phyloP scores from a whole-genome alignment of 106 monocot genomes.

The Acorus gramineus region DNA sequence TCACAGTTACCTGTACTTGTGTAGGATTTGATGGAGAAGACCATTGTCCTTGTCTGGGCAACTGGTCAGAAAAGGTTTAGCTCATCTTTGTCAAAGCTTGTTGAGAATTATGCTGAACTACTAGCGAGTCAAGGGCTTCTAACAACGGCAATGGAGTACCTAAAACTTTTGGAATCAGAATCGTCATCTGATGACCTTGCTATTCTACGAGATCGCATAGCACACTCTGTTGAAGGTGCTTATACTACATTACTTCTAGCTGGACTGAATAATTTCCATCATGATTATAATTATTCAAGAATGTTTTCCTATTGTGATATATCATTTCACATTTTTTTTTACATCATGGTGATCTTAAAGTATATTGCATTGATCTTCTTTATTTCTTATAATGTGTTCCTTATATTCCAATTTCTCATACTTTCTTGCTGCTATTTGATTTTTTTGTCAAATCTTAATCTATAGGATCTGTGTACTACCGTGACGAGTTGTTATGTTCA shows the following conservation, averaged over 20 bases:
- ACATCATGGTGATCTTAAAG: background rate
- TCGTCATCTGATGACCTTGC: constrained; percentile 65
- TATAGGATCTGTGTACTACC: too few relatives aligned
- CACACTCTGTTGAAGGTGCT: constrained; percentile 42
- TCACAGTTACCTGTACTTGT: constrained; percentile 1
- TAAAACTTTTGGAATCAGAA: constrained; percentile 73
- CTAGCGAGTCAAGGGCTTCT: constrained; percentile 97
- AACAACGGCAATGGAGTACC: constrained; percentile 81
- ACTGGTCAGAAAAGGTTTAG: constrained; percentile 72
- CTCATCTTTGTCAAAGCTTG: constrained; percentile 73
- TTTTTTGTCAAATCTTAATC: too few relatives aligned
- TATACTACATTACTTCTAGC: too few relatives aligned
- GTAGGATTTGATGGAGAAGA: constrained; percentile 99
- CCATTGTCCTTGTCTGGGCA: constrained; percentile 70
- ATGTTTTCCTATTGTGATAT: too few relatives aligned
- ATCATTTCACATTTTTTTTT: background rate
- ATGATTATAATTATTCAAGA: too few relatives aligned
- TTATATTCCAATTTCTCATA: too few relatives aligned
- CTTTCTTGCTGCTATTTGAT: too few relatives aligned
- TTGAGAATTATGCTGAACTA: constrained; percentile 92
- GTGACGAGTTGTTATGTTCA: too few relatives aligned
- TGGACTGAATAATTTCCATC: too few relatives aligned
- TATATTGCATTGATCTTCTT: background rate
- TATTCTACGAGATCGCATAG: constrained; percentile 70
- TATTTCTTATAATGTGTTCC: background rate